Percentiles rank a stretch among this genome's conserved stretches.
These are phyloP conservation scores for Hsuehochloa calcarea DNA, from an alignment of 176 grass and related monocot species.

Conservation along the genomic window DNA sequence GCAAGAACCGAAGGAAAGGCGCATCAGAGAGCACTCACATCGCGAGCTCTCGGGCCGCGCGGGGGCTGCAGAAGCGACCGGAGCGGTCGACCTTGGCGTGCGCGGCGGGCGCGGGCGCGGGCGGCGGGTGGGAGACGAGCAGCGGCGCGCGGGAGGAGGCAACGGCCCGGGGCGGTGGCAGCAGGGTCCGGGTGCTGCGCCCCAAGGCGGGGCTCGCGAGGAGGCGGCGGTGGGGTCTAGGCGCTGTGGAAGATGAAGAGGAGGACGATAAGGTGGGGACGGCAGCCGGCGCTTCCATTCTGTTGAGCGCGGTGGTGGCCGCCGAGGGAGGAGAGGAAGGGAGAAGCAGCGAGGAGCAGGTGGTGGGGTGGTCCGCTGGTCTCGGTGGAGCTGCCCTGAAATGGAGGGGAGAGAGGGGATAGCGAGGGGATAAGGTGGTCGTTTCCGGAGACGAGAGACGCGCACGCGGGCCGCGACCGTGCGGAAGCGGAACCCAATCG, in stretches of 20 bases:
- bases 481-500: too few species aligned
- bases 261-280: not conserved
- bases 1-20: not conserved
- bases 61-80: constrained; percentile 81
- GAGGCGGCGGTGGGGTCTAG: not conserved
- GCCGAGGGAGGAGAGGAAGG: constrained; percentile 6
- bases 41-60: constrained; percentile 89
- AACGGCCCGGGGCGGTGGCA: constrained; percentile 26
- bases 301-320: constrained; percentile 18
- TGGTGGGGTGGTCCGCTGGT: too few species aligned
- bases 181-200: not conserved
- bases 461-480: too few species aligned
- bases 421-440: constrained; percentile 49
- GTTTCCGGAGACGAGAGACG: not conserved
- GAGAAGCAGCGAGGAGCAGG: not conserved
- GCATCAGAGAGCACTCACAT: constrained; percentile 54
- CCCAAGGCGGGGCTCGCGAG: not conserved
- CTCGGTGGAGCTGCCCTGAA: not conserved
- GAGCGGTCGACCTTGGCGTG: constrained; percentile 58
- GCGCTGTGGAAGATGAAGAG: not conserved
- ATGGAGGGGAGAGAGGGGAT: constrained; percentile 22
- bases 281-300: constrained; percentile 34
- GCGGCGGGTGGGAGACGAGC: constrained; percentile 21
- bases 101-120: not conserved
- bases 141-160: constrained; percentile 33